A percentile compares a stretch with the other conserved stretches of the same genome.
phyloP scores from a whole-genome alignment of 2,329 filamentous ascomycete species.

The Fusarium irregulare region DNA sequence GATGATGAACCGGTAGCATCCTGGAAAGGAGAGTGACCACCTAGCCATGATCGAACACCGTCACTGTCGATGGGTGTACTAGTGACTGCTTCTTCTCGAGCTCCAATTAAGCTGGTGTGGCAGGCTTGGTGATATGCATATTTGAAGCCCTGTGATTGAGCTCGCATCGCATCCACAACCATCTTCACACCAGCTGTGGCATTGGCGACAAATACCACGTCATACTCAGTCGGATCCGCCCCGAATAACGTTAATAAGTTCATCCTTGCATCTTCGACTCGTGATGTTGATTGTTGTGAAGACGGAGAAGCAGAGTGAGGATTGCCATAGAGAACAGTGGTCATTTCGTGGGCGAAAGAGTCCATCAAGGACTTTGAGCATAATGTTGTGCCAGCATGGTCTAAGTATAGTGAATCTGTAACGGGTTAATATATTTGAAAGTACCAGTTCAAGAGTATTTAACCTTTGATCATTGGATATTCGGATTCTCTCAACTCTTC shows the following conservation, averaged over 20 bases:
- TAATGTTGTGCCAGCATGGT: conserved; percentile 93
- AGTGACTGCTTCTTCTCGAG: conserved; percentile 74
- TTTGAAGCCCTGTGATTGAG: conserved; percentile 75
- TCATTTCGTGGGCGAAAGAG: conserved; percentile 81
- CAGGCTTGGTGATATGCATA: conserved; percentile 87
- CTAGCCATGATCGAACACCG: conserved; percentile 74
- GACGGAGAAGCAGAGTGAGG: conserved; percentile 88
- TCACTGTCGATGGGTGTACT: conserved; percentile 75
- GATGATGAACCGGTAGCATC: conserved; percentile 28
- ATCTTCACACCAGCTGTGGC: conserved; percentile 92
- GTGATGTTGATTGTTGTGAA: conserved; percentile 79
- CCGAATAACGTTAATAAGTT: conserved; percentile 80
- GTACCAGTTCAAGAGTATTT: background rate
- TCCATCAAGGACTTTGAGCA: conserved; percentile 85
- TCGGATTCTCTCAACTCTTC: conserved; percentile 69
- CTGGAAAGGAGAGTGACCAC: conserved; percentile 50
- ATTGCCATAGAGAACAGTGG: conserved; percentile 84
- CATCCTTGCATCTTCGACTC: conserved; percentile 81
- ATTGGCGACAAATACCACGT: conserved; percentile 91
- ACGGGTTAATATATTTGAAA: conserved; percentile 1
- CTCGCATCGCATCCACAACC: conserved; percentile 80
- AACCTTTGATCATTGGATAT: conserved; percentile 78
- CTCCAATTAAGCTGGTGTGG: conserved; percentile 88
- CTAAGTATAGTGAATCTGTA: conserved; percentile 81
- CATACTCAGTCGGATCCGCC: conserved; percentile 83